Evolutionary conservation across 306 rosid genomes (phyloP), one percentile per base, ranked within the genome.

Genomic region (Malus asiatica): DNA sequence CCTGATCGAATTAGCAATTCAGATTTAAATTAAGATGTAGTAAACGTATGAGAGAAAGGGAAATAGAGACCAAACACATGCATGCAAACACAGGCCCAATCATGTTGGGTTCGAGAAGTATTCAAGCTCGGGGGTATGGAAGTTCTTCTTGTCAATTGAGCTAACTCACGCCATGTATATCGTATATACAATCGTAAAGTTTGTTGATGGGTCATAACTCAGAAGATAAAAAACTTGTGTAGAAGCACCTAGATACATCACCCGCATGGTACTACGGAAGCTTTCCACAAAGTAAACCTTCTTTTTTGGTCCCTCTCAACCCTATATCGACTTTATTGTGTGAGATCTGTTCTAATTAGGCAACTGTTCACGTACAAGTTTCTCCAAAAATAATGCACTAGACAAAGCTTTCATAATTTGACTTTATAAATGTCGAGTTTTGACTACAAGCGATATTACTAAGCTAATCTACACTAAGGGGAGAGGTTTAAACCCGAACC

Each of bases 1-100:
- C 93, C 97, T 93, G 82, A 57, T 57, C 23, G 13, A 20, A 2
- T 40, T 13, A 12, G 10, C 20, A 4, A 58, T 51, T 53, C 6
- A 23, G 19, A 38, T 67, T 40, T 4, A 29, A 27, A 51, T 30
- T 29, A 16, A 2, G 11, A 29, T 27, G 67, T 61, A 15, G 42
- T 25, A 62, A 29, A 62, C n/a, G 32, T 14, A 30, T 18, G 35
- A 63, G 44, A 63, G 14, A 59, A 15, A 62, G 11, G 15, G n/a
- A 29, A 62, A 62, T 2, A 29, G n/a, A 62, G 30, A 57, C 22
- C n/a, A n/a, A 3, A 57, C 25, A 57, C 23, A 57, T 57, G 23
- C 62, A 48, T 48, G 55, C 55, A 48, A 48, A 48, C 55, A 51
- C 20, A 16, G 20, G 55, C 55, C 8, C 55, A 16, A 51, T 2